phyloP scores from a whole-genome alignment of 2,329 filamentous ascomycete genomes.

The Scedosporium minutisporum region DNA sequence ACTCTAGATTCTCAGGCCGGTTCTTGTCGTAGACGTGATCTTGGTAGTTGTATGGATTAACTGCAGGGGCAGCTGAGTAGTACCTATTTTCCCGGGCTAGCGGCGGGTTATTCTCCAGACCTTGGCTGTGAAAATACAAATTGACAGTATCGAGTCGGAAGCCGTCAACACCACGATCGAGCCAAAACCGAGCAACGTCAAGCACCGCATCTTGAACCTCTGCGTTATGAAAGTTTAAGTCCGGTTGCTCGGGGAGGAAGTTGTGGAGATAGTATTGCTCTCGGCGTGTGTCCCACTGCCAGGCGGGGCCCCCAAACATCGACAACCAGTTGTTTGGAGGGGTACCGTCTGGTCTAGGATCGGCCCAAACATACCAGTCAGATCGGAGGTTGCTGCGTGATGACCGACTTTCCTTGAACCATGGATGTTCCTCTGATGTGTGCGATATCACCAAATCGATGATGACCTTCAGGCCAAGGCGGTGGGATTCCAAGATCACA shows the following conservation, averaged over 20 bases:
- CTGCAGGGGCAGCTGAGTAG: neutral
- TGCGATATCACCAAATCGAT: constrained; percentile 69
- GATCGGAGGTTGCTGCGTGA: constrained; percentile 43
- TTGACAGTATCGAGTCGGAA: constrained; percentile 71
- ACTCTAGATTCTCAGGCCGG: neutral
- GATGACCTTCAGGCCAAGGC: constrained; percentile 57
- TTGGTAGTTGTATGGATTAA: neutral
- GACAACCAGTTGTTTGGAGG: constrained; percentile 51
- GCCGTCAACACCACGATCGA: constrained; percentile 61
- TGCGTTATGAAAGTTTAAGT: constrained; percentile 57
- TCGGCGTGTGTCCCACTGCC: constrained; percentile 39
- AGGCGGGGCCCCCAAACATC: constrained; percentile 25
- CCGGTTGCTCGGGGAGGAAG: constrained; percentile 62
- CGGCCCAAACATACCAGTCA: constrained; percentile 58
- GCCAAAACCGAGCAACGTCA: constrained; percentile 50
- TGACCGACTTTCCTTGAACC: constrained; percentile 58
- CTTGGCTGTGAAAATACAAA: constrained; percentile 35
- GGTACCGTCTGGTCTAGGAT: constrained; percentile 42
- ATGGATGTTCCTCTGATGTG: constrained; percentile 52
- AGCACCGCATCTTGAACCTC: neutral
- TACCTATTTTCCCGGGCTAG: neutral
- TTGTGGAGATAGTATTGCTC: constrained; percentile 54
- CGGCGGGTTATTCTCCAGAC: neutral
- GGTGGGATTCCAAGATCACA: constrained; percentile 50
- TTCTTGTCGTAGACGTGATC: neutral